Percentiles rank a stretch among this genome's conserved stretches.
phyloP scores from a whole-genome alignment of 2,329 filamentous ascomycete species.

The Penicillium janthinellum region DNA sequence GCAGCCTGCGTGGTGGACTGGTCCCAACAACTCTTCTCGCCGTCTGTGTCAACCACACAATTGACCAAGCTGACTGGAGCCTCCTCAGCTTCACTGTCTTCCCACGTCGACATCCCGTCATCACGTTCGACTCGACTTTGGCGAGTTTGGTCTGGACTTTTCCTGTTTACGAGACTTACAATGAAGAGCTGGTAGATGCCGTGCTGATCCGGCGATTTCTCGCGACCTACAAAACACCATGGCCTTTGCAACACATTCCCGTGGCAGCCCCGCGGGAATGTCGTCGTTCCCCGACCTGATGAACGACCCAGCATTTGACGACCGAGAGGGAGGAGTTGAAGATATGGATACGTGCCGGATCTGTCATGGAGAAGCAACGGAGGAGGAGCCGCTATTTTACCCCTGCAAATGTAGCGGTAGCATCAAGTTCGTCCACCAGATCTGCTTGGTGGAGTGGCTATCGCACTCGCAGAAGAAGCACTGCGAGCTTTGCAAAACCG shows the following conservation, averaged over 20 bases:
- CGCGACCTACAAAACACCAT: slow-evolving; percentile 19
- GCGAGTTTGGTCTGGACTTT: slow-evolving; percentile 3
- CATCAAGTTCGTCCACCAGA: slow-evolving; percentile 97
- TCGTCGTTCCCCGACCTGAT: slow-evolving; percentile 53
- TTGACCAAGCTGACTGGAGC: neutral
- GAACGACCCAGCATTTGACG: slow-evolving; percentile 57
- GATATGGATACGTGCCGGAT: slow-evolving; percentile 91
- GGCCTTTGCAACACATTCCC: slow-evolving; percentile 30
- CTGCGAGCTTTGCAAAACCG: slow-evolving; percentile 98
- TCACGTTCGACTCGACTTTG: neutral
- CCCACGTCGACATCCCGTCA: neutral
- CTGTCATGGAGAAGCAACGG: slow-evolving; percentile 83
- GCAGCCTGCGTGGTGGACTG: neutral
- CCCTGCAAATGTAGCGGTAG: slow-evolving; percentile 99
- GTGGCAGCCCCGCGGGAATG: slow-evolving; percentile 23
- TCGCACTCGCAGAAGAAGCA: slow-evolving; percentile 99
- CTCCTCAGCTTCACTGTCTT: neutral
- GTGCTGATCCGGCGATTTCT: slow-evolving; percentile 21
- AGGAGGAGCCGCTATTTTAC: slow-evolving; percentile 86
- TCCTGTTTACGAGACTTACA: slow-evolving; percentile 22
- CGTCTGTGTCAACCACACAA: neutral
- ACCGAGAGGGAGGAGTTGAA: slow-evolving; percentile 43
- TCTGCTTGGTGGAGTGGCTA: slow-evolving; percentile 98
- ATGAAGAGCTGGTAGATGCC: slow-evolving; percentile 26
- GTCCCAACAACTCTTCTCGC: neutral